Evolutionary conservation across 495 filamentous ascomycete species (phyloP).

Genomic region (Sabuloglossum arenarium): DNA sequence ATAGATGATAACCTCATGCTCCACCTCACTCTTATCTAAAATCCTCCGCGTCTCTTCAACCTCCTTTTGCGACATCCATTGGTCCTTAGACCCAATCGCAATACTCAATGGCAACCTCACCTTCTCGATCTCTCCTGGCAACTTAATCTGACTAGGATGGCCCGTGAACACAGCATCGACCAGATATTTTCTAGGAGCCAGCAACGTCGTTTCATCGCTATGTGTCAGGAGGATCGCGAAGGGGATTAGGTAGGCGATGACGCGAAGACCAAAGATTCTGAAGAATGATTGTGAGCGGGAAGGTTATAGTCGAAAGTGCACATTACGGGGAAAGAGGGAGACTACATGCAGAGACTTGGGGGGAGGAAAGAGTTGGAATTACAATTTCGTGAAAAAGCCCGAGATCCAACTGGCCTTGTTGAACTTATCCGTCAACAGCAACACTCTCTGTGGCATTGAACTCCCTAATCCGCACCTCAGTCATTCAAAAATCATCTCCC

Average conservation of each 20-base stretch:
- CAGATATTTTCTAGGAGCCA: slow-evolving; percentile 10
- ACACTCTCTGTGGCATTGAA: neutral
- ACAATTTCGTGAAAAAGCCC: slow-evolving; percentile 12
- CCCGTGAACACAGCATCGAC: slow-evolving; percentile 32
- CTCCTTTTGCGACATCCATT: slow-evolving; percentile 18
- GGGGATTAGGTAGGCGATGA: slow-evolving; percentile 11
- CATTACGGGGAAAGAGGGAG: neutral
- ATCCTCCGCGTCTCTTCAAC: slow-evolving; percentile 17
- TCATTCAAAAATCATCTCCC: neutral
- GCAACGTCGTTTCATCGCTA: slow-evolving; percentile 7
- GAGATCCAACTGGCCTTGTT: neutral
- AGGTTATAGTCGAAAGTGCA: no score
- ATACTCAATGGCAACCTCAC: slow-evolving; percentile 31
- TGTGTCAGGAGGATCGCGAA: slow-evolving; percentile 15
- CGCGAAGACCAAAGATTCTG: slow-evolving; percentile 11
- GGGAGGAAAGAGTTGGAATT: neutral
- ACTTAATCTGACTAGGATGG: slow-evolving; percentile 27
- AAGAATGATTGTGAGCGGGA: neutral
- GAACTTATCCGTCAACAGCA: neutral
- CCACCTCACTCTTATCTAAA: neutral
- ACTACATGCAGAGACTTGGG: neutral
- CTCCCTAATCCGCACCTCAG: neutral
- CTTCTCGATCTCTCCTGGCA: slow-evolving; percentile 33
- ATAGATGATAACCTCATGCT: slow-evolving; percentile 1
- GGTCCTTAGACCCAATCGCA: slow-evolving; percentile 33